These are phyloP conservation scores for Diaporthe citrichinensis DNA, from an alignment of 2,329 filamentous ascomycete species.

Conservation along the genomic window DNA sequence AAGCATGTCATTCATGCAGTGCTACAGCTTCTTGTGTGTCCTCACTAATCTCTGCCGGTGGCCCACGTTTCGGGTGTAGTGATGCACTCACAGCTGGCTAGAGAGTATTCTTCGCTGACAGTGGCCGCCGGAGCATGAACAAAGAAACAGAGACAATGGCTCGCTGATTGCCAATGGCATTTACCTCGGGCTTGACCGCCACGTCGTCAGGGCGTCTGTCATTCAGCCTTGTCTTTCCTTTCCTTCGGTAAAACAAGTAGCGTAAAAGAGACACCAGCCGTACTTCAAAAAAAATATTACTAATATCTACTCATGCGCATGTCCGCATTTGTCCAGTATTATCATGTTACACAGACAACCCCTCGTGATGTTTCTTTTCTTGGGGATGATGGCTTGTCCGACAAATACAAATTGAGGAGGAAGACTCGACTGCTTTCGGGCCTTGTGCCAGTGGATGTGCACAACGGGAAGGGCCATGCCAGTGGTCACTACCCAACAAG, in stretches of 20 bases:
- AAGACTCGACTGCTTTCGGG: not conserved
- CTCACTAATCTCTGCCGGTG: not conserved
- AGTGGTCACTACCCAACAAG: not conserved
- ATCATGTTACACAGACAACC: not conserved
- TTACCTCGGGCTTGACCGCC: not conserved
- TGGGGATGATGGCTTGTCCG: not conserved
- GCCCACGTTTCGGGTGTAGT: not conserved
- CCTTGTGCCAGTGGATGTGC: not conserved
- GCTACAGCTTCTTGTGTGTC: not conserved
- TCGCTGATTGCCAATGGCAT: not conserved
- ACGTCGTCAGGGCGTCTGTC: not conserved
- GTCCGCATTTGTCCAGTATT: not conserved
- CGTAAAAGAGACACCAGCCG: not conserved
- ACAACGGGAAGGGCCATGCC: not conserved
- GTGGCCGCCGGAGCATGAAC: no score
- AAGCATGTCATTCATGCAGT: not conserved
- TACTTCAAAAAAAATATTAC: not conserved
- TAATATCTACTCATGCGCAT: not conserved
- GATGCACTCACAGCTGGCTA: not conserved
- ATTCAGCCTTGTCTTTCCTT: not conserved
- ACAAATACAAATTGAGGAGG: not conserved
- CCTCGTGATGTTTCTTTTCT: not conserved
- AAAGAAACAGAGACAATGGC: not conserved
- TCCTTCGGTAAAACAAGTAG: not conserved
- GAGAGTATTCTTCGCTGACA: not conserved